These are phyloP conservation scores for Phlyctochytrium bullatum DNA, from an alignment of 192 early-diverging fungal genomes.

Conservation along the genomic window DNA sequence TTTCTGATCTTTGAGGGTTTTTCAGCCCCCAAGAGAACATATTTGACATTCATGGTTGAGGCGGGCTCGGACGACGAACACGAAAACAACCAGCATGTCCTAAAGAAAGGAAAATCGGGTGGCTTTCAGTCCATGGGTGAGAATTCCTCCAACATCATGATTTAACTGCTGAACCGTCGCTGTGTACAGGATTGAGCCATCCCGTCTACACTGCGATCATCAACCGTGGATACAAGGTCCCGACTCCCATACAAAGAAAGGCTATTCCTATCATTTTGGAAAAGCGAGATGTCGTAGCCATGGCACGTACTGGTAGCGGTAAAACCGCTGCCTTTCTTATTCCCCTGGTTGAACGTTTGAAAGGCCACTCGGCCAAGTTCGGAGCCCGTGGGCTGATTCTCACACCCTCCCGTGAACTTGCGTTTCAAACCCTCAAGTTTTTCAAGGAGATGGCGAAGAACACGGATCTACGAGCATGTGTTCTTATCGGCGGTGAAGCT, in stretches of 20 bases:
- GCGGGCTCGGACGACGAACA: too few relatives aligned
- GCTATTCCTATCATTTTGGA: slow-evolving; percentile 89
- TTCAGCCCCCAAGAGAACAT: too few relatives aligned
- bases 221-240: slow-evolving; percentile 94
- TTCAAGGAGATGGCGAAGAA: slow-evolving; percentile 88
- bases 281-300: slow-evolving; percentile 92
- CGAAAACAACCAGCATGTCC: too few relatives aligned
- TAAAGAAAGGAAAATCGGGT: slow-evolving; percentile 93
- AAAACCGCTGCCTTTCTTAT: slow-evolving; percentile 96
- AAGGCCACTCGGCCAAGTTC: slow-evolving; percentile 84
- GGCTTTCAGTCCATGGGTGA: slow-evolving; percentile 95
- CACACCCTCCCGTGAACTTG: slow-evolving; percentile 94
- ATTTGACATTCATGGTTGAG: too few relatives aligned
- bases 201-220: slow-evolving; percentile 80
- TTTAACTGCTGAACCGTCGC: background rate
- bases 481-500: slow-evolving; percentile 93
- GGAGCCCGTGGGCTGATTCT: slow-evolving; percentile 64
- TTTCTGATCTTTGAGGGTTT: too few relatives aligned
- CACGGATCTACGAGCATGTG: slow-evolving; percentile 84
- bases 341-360: slow-evolving; percentile 85
- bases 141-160: background rate
- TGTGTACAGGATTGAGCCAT: slow-evolving; percentile 65
- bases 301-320: slow-evolving; percentile 98
- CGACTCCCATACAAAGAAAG: slow-evolving; percentile 98
- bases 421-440: slow-evolving; percentile 93